Evolutionary conservation across 345 rosid species (phyloP), one percentile per base, ranked within the genome.

Genomic region (Aquilaria yunnanensis): DNA sequence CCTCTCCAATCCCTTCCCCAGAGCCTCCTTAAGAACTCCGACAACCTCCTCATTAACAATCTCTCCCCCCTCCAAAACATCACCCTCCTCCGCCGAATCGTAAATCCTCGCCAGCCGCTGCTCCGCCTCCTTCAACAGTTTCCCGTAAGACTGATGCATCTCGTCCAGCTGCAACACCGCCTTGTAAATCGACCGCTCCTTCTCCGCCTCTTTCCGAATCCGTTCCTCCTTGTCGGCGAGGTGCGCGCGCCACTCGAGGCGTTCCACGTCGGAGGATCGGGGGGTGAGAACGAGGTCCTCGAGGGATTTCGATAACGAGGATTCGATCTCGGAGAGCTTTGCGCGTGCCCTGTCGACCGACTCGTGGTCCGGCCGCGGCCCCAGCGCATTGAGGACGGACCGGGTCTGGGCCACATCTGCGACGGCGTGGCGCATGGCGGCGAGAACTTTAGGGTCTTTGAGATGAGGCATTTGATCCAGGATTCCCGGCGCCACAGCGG

Each of bases 361-460:
- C 80, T 90, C 96, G 74, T 88, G 99, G 71, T 86, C 95, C 31
- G 99, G 99, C 10, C 97, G 86, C 0, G 92, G 91, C 4, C 99
- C 99, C 12, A 94, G 77, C 59, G 87, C 85, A 11, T 67, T 87
- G 57, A 94, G 96, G 29, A 94, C 69, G 53, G 96, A 73, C 52
- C 97, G 95, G 54, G 96, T 86, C 65, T 88, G 93, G 54, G 90
- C 63, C 0, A 94, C 97, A 67, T 88, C 90, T 47, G 82, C 51
- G 64, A 90, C 77, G 13, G 93, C 92, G 66, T 57, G 69, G 52
- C 82, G 78, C 99, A 94, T 88, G 63, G 93, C 76, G 14, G 91
- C 84, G 14, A 94, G 47, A 57, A 94, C 81, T 14, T 78, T 74
- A 7, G 93, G 99, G 60, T 82, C 81, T 43, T 79, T 30, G 23